Percentiles rank a stretch among this genome's conserved stretches.
Evolutionary conservation across 768 basidiomycete genomes (phyloP).

Genomic region (Calocybe gangraenosa): DNA sequence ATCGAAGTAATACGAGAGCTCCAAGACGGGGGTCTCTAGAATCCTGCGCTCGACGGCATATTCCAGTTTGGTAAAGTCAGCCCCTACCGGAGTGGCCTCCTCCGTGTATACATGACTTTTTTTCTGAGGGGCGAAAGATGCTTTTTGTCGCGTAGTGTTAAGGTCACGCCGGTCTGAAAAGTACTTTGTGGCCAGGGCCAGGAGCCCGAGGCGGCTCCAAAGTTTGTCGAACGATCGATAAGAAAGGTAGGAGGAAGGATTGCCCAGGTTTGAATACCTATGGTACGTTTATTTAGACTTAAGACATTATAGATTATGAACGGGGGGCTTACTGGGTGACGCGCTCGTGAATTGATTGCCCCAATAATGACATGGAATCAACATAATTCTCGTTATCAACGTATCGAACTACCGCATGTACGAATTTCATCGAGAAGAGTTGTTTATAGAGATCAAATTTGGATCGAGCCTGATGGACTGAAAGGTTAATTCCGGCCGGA

Average conservation of each 20-base stretch:
- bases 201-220: conserved; percentile 52
- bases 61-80: conserved; percentile 58
- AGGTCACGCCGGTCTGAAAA: conserved; percentile 27
- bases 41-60: conserved; percentile 88
- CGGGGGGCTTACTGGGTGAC: conserved; percentile 41
- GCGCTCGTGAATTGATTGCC: conserved; percentile 55
- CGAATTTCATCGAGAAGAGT: conserved; percentile 66
- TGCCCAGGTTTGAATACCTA: conserved; percentile 28
- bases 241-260: conserved; percentile 28
- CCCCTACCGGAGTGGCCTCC: conserved; percentile 51
- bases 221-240: conserved; percentile 42
- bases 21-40: conserved; percentile 70
- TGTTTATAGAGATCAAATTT: conserved; percentile 83
- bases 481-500: background rate
- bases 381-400: conserved; percentile 76
- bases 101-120: conserved; percentile 35
- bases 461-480: conserved; percentile 61
- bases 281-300: background rate
- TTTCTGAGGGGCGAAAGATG: conserved; percentile 14
- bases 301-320: background rate
- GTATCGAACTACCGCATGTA: conserved; percentile 56
- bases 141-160: conserved; percentile 19
- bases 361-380: conserved; percentile 61
- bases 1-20: conserved; percentile 85
- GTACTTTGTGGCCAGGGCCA: conserved; percentile 33